Base-by-base conservation (phyloP, 345 rosid species). In the Reutealis trisperma region DNA sequence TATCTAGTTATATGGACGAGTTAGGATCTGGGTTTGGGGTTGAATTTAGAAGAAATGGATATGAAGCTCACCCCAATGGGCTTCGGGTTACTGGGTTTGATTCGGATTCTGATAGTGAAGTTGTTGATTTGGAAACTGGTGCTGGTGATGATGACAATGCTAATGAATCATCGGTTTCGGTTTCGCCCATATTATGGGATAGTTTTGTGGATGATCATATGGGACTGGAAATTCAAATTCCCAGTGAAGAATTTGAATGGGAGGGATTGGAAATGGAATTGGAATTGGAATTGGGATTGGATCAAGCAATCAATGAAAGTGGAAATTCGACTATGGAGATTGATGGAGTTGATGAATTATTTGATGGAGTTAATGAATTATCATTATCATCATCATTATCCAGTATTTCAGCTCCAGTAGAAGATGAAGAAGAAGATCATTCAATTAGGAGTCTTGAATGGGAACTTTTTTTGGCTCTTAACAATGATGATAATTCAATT, bases 81-180 rank as follows among this genome's bases (percentile, higher is more conserved):
- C 81, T 89, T 44, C 84, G 90, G 76, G 82, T 85, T 34, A 82
- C 79, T 42, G 82, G 90, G 42, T 58, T 82, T 42, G 88, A 85
- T 79, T 84, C 90, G 6, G 90, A 86, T 63, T 86, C 91, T 5
- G 92, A 87, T 70, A 75, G 69, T 24, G 88, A 88, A 30, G 81
- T 80, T 47, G 75, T 85, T 37, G 82, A 80, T 75, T 63, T 74
- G 61, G 78, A 32, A 59, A 72, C 71, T 5, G 78, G 41, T 63
- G 72, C 67, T 5, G 78, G 57, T 41, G 77, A 72, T 45, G 73
- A 41, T 60, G 81, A 64, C 67, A 57, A 37, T 72, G 84, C 68
- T 45, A 16, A 3, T 9, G 69, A 65, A 65, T 6, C 11, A 3
- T n/a, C 83, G 55, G 77, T 54, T 73, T n/a, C 83, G 55, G 75